These are phyloP conservation scores for Hortaea werneckii DNA, from an alignment of 2,329 filamentous ascomycete genomes.

Conservation along the genomic window DNA sequence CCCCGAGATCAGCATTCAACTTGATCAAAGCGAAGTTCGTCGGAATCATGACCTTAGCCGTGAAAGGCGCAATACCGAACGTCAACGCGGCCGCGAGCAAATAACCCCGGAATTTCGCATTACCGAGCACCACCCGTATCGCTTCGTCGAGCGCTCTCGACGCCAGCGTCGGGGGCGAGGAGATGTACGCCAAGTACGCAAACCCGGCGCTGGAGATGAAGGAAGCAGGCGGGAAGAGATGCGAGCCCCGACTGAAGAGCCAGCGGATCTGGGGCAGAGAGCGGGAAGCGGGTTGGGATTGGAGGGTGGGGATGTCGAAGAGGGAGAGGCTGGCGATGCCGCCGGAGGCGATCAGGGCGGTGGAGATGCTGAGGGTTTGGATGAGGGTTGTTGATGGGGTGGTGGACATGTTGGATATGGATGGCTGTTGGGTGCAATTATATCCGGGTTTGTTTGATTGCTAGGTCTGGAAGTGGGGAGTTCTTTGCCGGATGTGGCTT, in stretches of 20 bases:
- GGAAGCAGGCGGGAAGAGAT: slow-evolving; percentile 16
- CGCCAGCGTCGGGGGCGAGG: slow-evolving; percentile 11
- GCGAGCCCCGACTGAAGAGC: slow-evolving; percentile 17
- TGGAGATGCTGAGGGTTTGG: slow-evolving; percentile 14
- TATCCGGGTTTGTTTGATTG: too few relatives aligned
- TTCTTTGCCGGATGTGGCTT: too few relatives aligned
- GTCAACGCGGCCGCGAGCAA: slow-evolving; percentile 14
- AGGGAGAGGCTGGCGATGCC: slow-evolving; percentile 16
- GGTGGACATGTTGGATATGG: too few relatives aligned
- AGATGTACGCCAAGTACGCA: slow-evolving; percentile 15
- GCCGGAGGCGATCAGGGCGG: slow-evolving; percentile 15
- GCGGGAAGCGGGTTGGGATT: slow-evolving; percentile 18
- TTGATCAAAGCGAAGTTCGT: slow-evolving; percentile 22
- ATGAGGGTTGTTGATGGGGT: too few relatives aligned
- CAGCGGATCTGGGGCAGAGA: slow-evolving; percentile 17
- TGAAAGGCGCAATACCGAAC: slow-evolving; percentile 15
- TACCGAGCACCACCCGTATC: slow-evolving; percentile 6
- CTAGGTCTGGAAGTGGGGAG: too few relatives aligned
- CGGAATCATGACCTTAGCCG: slow-evolving; percentile 14
- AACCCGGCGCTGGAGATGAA: slow-evolving; percentile 13
- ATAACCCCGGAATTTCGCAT: slow-evolving; percentile 11
- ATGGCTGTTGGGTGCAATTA: too few relatives aligned
- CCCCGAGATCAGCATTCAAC: slow-evolving; percentile 17
- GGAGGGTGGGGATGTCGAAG: slow-evolving; percentile 17
- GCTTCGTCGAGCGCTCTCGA: too few relatives aligned